Percentiles rank a stretch among this genome's conserved stretches.
These are phyloP conservation scores for Silybum marianum DNA, from an alignment of 129 eudicot genomes.

Conservation along the genomic window DNA sequence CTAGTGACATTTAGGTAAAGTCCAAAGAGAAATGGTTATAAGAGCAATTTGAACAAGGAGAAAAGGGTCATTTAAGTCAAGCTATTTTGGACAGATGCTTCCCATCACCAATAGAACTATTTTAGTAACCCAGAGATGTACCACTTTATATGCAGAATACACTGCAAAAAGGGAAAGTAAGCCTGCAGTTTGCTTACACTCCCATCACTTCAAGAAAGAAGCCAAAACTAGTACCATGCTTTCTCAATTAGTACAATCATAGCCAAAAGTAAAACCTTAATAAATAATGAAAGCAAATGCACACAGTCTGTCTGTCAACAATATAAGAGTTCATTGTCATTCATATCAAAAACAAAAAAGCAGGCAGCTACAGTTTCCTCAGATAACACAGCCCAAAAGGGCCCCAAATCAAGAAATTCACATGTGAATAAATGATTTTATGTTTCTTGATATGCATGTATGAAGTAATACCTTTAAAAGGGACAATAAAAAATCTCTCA, in stretches of 20 bases:
- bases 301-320: slow-evolving; percentile 3
- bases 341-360: slow-evolving; percentile 4
- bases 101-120: not conserved
- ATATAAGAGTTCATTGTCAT: slow-evolving; percentile 13
- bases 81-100: not conserved
- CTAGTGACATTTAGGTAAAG: too few species aligned
- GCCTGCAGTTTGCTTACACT: slow-evolving; percentile 13
- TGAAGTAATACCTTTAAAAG: slow-evolving; percentile 24
- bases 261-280: slow-evolving; percentile 1
- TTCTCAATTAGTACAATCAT: too few species aligned
- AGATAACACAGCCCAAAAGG: slow-evolving; percentile 18
- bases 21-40: too few species aligned
- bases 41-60: too few species aligned
- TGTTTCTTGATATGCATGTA: slow-evolving; percentile 20
- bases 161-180: slow-evolving; percentile 1
- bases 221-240: too few species aligned
- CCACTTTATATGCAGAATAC: not conserved
- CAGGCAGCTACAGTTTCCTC: slow-evolving; percentile 16
- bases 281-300: slow-evolving; percentile 7
- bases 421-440: not conserved
- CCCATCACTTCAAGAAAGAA: not conserved
- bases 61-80: too few species aligned
- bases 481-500: slow-evolving; percentile 3
- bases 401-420: slow-evolving; percentile 8
- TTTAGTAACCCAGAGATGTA: not conserved